phyloP scores from a whole-genome alignment of 2,329 filamentous ascomycete species.

The Trichoderma cornu-damae region DNA sequence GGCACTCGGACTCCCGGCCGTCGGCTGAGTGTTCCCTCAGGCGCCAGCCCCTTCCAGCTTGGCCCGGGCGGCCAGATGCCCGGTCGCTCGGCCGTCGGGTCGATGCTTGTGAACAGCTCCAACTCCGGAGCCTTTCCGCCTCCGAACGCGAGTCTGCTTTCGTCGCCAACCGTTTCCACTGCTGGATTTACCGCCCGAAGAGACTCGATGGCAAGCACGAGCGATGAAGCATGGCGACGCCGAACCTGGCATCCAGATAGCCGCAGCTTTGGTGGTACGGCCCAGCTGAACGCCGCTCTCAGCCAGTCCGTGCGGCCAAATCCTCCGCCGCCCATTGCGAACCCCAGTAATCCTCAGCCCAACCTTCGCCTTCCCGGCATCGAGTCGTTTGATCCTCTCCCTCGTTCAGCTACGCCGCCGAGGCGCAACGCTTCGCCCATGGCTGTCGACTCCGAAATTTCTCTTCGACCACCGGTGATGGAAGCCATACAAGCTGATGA shows the following conservation, averaged over 20 bases:
- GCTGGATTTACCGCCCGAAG: constrained; percentile 56
- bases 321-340: constrained; percentile 47
- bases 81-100: constrained; percentile 50
- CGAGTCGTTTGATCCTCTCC: constrained; percentile 80
- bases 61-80: constrained; percentile 52
- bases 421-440: constrained; percentile 68
- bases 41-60: constrained; percentile 66
- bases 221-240: constrained; percentile 73
- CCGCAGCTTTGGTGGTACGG: constrained; percentile 56
- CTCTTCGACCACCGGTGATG: constrained; percentile 31
- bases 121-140: constrained; percentile 51
- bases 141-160: constrained; percentile 53
- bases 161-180: constrained; percentile 61
- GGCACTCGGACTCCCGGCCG: constrained; percentile 63
- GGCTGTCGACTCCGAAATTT: constrained; percentile 58
- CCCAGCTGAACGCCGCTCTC: constrained; percentile 71
- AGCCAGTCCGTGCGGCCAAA: constrained; percentile 58
- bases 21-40: constrained; percentile 76
- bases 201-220: constrained; percentile 56
- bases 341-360: constrained; percentile 48
- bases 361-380: constrained; percentile 76
- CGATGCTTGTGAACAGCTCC: constrained; percentile 52
- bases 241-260: constrained; percentile 89
- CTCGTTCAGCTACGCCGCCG: constrained; percentile 57
- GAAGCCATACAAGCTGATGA: constrained; percentile 39